Conservation (phyloP, 108 stramenopile genomes). For the Phaeodactylum tricornutum region DNA sequence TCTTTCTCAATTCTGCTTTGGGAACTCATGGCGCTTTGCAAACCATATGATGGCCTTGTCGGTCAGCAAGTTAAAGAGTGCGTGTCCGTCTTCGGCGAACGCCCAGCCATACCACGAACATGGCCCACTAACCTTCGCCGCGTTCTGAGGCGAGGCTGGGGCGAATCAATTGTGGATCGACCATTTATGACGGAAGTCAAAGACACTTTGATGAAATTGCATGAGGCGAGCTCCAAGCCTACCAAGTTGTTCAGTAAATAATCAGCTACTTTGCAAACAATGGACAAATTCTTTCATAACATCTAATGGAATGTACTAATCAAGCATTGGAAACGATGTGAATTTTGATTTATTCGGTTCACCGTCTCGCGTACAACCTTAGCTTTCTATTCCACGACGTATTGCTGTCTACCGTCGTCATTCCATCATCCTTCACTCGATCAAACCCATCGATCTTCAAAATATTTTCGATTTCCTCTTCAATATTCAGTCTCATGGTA, state of each 20-base stretch:
- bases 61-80: constrained; percentile 46
- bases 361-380: no score
- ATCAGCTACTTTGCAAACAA: no score
- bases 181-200: constrained; percentile 29
- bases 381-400: no score
- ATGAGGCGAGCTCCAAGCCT: constrained; percentile 19
- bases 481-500: no score
- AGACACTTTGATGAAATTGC: constrained; percentile 21
- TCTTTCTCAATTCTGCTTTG: constrained; percentile 64
- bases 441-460: no score
- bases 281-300: no score
- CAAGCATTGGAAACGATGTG: no score
- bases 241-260: constrained; percentile 2
- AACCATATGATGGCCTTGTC: constrained; percentile 39
- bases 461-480: no score
- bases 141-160: constrained; percentile 35
- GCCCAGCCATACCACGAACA: constrained; percentile 32
- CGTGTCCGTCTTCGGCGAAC: constrained; percentile 36
- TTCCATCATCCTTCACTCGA: no score
- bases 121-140: constrained; percentile 35
- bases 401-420: no score
- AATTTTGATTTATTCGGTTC: no score
- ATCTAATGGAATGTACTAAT: no score
- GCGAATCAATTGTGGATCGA: constrained; percentile 21
- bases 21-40: constrained; percentile 48